phyloP scores from a whole-genome alignment of 2,329 filamentous ascomycete genomes.

The Ceratocystis variospora region DNA sequence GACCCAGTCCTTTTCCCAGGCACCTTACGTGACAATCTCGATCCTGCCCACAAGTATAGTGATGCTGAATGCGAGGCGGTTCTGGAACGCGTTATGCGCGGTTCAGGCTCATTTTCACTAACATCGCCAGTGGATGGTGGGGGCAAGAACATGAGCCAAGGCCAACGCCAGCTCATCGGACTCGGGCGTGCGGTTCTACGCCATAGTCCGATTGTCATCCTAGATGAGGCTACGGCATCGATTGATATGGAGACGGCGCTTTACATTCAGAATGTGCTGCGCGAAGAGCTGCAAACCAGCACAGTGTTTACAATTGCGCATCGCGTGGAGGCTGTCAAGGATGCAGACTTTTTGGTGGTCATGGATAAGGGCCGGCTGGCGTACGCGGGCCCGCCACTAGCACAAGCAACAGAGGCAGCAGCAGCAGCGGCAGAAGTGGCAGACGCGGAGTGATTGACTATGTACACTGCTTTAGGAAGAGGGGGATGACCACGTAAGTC shows the following conservation, averaged over 20 bases:
- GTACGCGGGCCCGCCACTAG: slow-evolving; percentile 31
- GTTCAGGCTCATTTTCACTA: slow-evolving; percentile 30
- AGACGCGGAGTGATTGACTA: too few relatives aligned
- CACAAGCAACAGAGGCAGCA: too few relatives aligned
- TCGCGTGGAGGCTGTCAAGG: slow-evolving; percentile 46
- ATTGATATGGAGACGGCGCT: slow-evolving; percentile 47
- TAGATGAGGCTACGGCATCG: slow-evolving; percentile 52
- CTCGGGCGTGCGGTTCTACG: slow-evolving; percentile 47
- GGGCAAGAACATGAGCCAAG: slow-evolving; percentile 48
- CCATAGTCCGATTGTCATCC: slow-evolving; percentile 44
- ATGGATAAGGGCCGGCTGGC: slow-evolving; percentile 40
- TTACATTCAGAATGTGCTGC: slow-evolving; percentile 43
- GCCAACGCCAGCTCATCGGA: slow-evolving; percentile 48
- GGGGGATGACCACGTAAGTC: neutral
- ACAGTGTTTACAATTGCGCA: slow-evolving; percentile 57
- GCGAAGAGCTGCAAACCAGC: slow-evolving; percentile 39
- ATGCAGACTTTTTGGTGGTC: slow-evolving; percentile 42
- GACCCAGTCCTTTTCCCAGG: slow-evolving; percentile 49
- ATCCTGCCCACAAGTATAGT: slow-evolving; percentile 48
- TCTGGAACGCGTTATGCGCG: slow-evolving; percentile 39
- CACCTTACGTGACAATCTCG: slow-evolving; percentile 49
- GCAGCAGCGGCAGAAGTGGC: too few relatives aligned
- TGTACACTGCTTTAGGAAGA: too few relatives aligned
- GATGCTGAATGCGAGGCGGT: slow-evolving; percentile 37
- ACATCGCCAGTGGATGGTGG: slow-evolving; percentile 42